These are phyloP conservation scores for Schoenoplectus tabernaemontani DNA, from an alignment of 202 grass and related monocot genomes.

Conservation along the genomic window DNA sequence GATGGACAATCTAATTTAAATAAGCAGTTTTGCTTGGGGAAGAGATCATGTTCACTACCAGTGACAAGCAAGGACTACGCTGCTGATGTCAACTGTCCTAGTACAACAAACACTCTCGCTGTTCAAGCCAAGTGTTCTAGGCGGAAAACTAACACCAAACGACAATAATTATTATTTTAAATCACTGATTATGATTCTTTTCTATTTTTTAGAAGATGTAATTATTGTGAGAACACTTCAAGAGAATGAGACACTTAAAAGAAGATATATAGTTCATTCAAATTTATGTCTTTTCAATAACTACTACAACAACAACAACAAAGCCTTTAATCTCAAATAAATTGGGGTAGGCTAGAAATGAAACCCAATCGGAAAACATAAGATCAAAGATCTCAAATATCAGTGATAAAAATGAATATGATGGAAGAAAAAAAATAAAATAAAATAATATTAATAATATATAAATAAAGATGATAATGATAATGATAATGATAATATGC, in stretches of 20 bases:
- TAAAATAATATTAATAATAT: too few species aligned
- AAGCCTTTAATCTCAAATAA: not conserved
- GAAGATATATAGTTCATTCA: not conserved
- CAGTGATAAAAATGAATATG: too few species aligned
- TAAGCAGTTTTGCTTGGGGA: constrained; percentile 55
- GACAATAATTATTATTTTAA: constrained; percentile 22
- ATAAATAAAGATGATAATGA: too few species aligned
- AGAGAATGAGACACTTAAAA: constrained; percentile 10
- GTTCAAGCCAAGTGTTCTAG: constrained; percentile 79
- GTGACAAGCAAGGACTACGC: constrained; percentile 43
- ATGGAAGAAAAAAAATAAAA: too few species aligned
- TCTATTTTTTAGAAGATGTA: not conserved
- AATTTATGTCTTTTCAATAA: not conserved
- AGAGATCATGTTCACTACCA: constrained; percentile 37
- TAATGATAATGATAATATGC: too few species aligned
- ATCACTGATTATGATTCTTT: not conserved
- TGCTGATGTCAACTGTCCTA: constrained; percentile 44
- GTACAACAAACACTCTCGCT: constrained; percentile 52
- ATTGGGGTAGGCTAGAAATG: too few species aligned
- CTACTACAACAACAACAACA: too few species aligned
- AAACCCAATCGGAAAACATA: too few species aligned
- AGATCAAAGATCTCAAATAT: too few species aligned
- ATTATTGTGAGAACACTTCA: constrained; percentile 3
- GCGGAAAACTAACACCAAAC: constrained; percentile 22
- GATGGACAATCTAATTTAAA: not conserved